Evolutionary conservation across 2,329 filamentous ascomycete species (phyloP), one percentile per base, ranked within the genome.

Genomic region (Teratosphaeriaceae sp.): DNA sequence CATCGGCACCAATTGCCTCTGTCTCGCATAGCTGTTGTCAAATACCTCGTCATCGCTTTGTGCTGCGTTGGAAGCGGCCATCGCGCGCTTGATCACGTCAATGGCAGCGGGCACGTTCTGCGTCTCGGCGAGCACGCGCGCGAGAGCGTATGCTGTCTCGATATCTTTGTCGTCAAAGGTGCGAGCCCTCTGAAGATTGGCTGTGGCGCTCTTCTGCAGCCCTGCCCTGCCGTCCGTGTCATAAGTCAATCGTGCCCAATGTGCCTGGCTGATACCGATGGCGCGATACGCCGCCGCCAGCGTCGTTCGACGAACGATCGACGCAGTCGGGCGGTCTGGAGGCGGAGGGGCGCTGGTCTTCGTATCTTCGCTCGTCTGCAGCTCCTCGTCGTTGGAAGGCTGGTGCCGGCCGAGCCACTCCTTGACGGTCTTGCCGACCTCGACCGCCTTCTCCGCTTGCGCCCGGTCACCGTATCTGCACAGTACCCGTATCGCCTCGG

Each of bases 101-200:
- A 96, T 86, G 2, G 92, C 89, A 18, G 80, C 75, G 36, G 81
- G 74, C 20, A 96, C 68, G 58, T 96, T 85, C 54, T 89, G 75
- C 50, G 84, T 84, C 67, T 98, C 89, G 0, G 90, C 88, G 24
- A 95, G 74, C n/a, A 95, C 70, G n/a, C 92, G 68, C 8, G 82
- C 84, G 1, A 97, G 73, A 1, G 85, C 82, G 60, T 90, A 96
- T 4, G 89, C 74, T 31, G 84, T 84, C 44, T 88, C 81, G 9
- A 88, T 38, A 38, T 42, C 53, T 18, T 42, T 31, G 4, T 50
- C 72, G 54, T 89, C 85, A 39, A 80, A 50, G 6, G 44, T 42
- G 23, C 53, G 52, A 11, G 55, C 49, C 56, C 78, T 85, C 33
- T 83, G 80, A 38, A 97, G 74, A 48, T 80, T 83, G 50, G 80